Percentiles rank a stretch among this genome's conserved stretches.
phyloP scores from a whole-genome alignment of 306 rosid genomes.

The Nissolia schottii region DNA sequence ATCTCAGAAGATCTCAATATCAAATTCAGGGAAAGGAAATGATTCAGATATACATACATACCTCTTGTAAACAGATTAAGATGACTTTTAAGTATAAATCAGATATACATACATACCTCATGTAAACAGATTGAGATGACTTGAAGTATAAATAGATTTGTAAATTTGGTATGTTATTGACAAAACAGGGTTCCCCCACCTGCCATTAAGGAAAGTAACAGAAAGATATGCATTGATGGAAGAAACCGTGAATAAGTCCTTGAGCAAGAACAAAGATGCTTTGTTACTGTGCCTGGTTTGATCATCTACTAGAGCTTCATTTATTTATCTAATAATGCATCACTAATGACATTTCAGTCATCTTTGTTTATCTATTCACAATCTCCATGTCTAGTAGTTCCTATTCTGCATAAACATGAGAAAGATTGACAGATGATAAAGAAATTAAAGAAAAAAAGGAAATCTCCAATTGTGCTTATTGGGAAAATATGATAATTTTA shows the following conservation, averaged over 20 bases:
- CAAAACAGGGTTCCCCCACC: not conserved
- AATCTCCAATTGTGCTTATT: not conserved
- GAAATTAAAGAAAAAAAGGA: not conserved
- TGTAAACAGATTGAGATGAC: not conserved
- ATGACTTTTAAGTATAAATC: not conserved
- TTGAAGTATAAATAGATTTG: not conserved
- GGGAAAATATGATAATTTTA: not conserved
- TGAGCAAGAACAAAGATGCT: not conserved
- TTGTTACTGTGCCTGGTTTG: not conserved
- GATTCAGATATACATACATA: not conserved
- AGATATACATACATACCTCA: not conserved
- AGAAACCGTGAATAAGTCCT: not conserved
- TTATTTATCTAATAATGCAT: constrained; percentile 1
- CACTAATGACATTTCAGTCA: not conserved
- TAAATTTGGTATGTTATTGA: not conserved
- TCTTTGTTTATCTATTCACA: not conserved
- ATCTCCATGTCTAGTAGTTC: not conserved
- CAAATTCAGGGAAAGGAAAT: not conserved
- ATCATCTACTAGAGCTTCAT: not conserved
- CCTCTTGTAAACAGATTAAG: not conserved
- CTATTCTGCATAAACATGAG: not conserved
- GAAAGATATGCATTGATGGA: not conserved
- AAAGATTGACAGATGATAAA: not conserved
- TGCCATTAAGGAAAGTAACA: not conserved
- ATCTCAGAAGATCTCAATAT: not conserved